A percentile compares a stretch with the other conserved stretches of the same genome.
These are phyloP conservation scores for Ogataea paraovalis DNA, from an alignment of 805 yeast genomes.

Conservation along the genomic window DNA sequence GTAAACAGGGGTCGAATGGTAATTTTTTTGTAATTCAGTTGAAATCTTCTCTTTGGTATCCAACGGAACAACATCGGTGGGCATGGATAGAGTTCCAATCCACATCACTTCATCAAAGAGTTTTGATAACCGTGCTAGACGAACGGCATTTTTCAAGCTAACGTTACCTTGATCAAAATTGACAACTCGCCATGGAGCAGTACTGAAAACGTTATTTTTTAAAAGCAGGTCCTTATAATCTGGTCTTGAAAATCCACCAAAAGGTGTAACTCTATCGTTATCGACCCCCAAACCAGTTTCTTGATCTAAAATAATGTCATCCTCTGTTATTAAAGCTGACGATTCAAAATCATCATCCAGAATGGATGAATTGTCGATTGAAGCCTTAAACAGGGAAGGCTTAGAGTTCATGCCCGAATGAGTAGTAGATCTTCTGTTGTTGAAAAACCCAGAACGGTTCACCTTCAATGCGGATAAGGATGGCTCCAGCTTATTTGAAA, in stretches of 20 bases:
- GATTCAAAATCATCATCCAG: not conserved
- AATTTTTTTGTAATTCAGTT: conserved; percentile 41
- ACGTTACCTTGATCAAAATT: conserved; percentile 78
- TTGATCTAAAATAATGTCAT: conserved; percentile 4
- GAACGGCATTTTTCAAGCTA: conserved; percentile 80
- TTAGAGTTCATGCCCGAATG: conserved; percentile 1
- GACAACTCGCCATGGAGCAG: conserved; percentile 71
- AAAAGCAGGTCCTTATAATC: conserved; percentile 45
- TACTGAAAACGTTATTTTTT: conserved; percentile 45
- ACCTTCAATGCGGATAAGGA: conserved; percentile 18
- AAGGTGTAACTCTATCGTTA: conserved; percentile 46
- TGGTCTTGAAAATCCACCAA: conserved; percentile 72
- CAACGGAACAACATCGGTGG: conserved; percentile 74
- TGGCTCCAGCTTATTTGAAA: conserved; percentile 11
- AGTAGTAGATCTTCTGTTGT: conserved; percentile 8
- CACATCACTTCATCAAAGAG: conserved; percentile 46
- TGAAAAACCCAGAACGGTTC: conserved; percentile 12
- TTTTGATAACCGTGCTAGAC: conserved; percentile 46
- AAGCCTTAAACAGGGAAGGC: conserved; percentile 1
- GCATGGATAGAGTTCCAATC: conserved; percentile 93
- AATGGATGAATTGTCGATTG: not conserved
- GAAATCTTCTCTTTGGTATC: conserved; percentile 53
- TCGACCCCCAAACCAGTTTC: conserved; percentile 1
- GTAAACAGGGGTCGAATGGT: conserved; percentile 60
- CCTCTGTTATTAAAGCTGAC: not conserved